Evolutionary conservation across 2,329 filamentous ascomycete species (phyloP), one percentile per base, ranked within the genome.

Genomic region (Nigrospora oryzae): DNA sequence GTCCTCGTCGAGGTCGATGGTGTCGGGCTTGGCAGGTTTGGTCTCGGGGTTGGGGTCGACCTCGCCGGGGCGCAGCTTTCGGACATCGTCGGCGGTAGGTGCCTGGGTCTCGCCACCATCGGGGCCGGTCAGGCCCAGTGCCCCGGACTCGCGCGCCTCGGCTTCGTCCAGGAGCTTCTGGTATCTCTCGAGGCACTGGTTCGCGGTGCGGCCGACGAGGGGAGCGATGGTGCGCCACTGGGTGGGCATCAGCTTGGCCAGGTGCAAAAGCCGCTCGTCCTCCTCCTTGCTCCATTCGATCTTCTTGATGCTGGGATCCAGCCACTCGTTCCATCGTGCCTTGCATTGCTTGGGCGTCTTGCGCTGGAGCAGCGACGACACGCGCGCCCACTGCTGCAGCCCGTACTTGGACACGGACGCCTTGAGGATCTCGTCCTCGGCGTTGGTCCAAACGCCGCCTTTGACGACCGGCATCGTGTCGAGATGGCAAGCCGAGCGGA

Each of bases 261-360:
- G 76, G 61, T 97, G 93, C 57, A 98, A 69, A 49, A 98, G 76
- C 70, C 95, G 96, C 73, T 98, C 93, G 64, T 98, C 93, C 65
- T 98, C 93, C 67, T 98, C 93, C 61, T 93, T 87, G 63, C 89
- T 95, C 91, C 93, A 98, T 70, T 98, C 93, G 56, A 95, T 93
- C 74, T 98, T 98, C 61, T 91, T 87, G 71, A 98, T 97, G 62
- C 87, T 88, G 16, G 93, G 93, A 62, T 98, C 93, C 54, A 98
- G 79, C 91, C 93, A 98, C 77, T 98, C 91, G 63, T 84, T 83
- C 93, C 93, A 98, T 70, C 93, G 79, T 49, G 93, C 91, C 71
- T 98, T 98, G 81, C 93, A 98, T 71, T 98, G 93, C 71, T 98
- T 98, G 42, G 93, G 84, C 31, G 93, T 97, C 68, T 98, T 98